Evolutionary conservation across 768 basidiomycete species (phyloP).

Genomic region (Agrocybe chaxingu): DNA sequence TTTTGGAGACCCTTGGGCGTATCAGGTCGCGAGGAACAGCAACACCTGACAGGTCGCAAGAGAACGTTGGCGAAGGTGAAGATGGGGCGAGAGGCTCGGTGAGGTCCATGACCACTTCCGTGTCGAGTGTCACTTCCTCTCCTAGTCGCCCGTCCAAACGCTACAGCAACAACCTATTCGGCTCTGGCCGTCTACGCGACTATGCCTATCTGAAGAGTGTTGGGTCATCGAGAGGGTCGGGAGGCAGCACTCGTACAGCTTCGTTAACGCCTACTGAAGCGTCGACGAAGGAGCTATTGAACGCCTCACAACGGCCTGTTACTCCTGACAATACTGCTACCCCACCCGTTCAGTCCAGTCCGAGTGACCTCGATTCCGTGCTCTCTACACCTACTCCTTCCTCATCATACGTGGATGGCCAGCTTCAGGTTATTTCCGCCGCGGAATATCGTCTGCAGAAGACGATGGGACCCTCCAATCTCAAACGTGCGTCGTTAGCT

Average conservation of each 20-base stretch:
- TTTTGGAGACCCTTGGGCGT: conserved; percentile 66
- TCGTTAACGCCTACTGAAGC: conserved; percentile 51
- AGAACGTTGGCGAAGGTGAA: conserved; percentile 28
- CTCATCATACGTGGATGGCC: conserved; percentile 32
- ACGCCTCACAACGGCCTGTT: conserved; percentile 43
- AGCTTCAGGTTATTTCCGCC: conserved; percentile 28
- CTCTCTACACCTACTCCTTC: conserved; percentile 39
- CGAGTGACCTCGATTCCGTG: conserved; percentile 27
- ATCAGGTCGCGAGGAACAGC: conserved; percentile 32
- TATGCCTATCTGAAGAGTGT: conserved; percentile 65
- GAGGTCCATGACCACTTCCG: conserved; percentile 33
- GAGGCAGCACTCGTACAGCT: conserved; percentile 39
- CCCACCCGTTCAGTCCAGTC: conserved; percentile 37
- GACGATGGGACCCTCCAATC: conserved; percentile 45
- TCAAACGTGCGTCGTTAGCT: conserved; percentile 69
- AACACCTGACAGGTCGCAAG: conserved; percentile 31
- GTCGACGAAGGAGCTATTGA: conserved; percentile 32
- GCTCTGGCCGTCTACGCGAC: conserved; percentile 77
- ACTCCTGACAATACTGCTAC: conserved; percentile 53
- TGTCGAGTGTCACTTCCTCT: conserved; percentile 45
- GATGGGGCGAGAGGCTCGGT: conserved; percentile 28
- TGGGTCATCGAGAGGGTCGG: conserved; percentile 36
- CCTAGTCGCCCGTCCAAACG: conserved; percentile 56
- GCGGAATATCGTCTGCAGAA: conserved; percentile 48
- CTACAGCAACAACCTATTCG: conserved; percentile 85